Evolutionary conservation across 1,284 basidiomycete species (phyloP).

Genomic region (Fomitopsis palustris): DNA sequence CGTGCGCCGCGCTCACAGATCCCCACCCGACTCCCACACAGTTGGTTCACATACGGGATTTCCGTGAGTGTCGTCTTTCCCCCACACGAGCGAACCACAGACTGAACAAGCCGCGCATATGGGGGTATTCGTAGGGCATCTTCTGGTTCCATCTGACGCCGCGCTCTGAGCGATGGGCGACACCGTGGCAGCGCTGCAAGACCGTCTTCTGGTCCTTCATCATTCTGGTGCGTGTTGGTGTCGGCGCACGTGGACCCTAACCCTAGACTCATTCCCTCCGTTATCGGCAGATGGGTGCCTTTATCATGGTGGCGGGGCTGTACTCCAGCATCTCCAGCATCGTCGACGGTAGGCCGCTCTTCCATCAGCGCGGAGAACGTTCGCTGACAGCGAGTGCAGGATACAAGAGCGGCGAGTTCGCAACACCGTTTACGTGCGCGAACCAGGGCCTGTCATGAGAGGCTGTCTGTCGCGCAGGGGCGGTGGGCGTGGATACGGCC

Average conservation of each 20-base stretch:
- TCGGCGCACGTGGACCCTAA: slow-evolving; percentile 3
- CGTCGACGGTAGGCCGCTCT: slow-evolving; percentile 20
- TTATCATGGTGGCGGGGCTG: slow-evolving; percentile 31
- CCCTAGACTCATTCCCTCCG: slow-evolving; percentile 4
- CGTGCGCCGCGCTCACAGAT: not conserved
- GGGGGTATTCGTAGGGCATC: slow-evolving; percentile 17
- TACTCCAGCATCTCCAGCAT: slow-evolving; percentile 29
- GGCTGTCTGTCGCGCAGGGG: not conserved
- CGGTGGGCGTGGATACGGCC: not conserved
- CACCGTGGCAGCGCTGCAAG: slow-evolving; percentile 20
- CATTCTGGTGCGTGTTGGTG: slow-evolving; percentile 19
- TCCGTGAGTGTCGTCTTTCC: slow-evolving; percentile 15
- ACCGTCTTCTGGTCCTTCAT: slow-evolving; percentile 25
- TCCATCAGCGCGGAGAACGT: too few species aligned
- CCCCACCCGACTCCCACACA: slow-evolving; percentile 3
- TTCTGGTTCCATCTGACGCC: slow-evolving; percentile 31
- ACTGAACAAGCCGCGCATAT: too few species aligned
- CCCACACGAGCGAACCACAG: too few species aligned
- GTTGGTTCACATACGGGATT: slow-evolving; percentile 32
- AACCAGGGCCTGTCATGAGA: slow-evolving; percentile 8
- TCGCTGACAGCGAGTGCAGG: slow-evolving; percentile 7
- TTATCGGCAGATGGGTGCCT: slow-evolving; percentile 22
- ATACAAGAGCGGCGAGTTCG: slow-evolving; percentile 17
- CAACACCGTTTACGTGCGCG: slow-evolving; percentile 19
- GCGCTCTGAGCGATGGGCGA: slow-evolving; percentile 21